These are phyloP conservation scores for Stephanodiscus minutulus DNA, from an alignment of 108 stramenopile genomes.

Conservation along the genomic window DNA sequence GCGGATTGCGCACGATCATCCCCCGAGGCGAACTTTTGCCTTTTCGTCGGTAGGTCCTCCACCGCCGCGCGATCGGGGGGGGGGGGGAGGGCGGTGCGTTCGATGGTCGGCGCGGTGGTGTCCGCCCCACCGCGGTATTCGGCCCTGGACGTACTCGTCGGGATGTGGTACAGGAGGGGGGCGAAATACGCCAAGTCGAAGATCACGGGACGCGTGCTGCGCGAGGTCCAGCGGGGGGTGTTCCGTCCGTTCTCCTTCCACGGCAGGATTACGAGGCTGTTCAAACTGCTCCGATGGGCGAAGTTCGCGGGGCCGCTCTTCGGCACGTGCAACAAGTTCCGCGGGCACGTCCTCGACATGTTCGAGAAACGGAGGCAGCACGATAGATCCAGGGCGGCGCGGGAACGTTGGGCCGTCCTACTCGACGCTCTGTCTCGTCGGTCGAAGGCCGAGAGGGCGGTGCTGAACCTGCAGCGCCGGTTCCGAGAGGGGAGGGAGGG, in stretches of 20 bases:
- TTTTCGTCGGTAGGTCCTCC: constrained; percentile 1
- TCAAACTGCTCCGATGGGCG: constrained; percentile 53
- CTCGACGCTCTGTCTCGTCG: constrained; percentile 30
- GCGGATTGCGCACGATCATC: constrained; percentile 2
- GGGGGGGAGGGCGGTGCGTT: background rate
- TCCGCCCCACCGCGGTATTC: constrained; percentile 41
- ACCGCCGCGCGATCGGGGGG: background rate
- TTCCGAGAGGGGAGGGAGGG: constrained; percentile 48
- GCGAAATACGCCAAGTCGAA: constrained; percentile 18
- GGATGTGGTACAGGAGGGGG: constrained; percentile 12
- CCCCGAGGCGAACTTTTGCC: constrained; percentile 8
- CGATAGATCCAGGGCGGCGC: constrained; percentile 41
- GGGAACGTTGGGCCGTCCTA: constrained; percentile 28
- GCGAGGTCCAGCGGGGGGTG: constrained; percentile 31
- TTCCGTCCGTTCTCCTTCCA: constrained; percentile 42
- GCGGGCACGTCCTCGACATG: constrained; percentile 56
- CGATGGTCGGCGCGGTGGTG: background rate
- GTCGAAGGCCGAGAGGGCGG: constrained; percentile 49
- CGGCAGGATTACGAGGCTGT: constrained; percentile 16
- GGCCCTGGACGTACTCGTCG: constrained; percentile 12
- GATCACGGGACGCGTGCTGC: constrained; percentile 19
- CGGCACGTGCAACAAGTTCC: constrained; percentile 66
- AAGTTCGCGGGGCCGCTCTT: constrained; percentile 73
- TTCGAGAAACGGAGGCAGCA: constrained; percentile 52
- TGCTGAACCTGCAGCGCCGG: constrained; percentile 54